Evolutionary conservation across 2,329 filamentous ascomycete species (phyloP), one percentile per base, ranked within the genome.

Genomic region (Paraconiothyrium brasiliense): DNA sequence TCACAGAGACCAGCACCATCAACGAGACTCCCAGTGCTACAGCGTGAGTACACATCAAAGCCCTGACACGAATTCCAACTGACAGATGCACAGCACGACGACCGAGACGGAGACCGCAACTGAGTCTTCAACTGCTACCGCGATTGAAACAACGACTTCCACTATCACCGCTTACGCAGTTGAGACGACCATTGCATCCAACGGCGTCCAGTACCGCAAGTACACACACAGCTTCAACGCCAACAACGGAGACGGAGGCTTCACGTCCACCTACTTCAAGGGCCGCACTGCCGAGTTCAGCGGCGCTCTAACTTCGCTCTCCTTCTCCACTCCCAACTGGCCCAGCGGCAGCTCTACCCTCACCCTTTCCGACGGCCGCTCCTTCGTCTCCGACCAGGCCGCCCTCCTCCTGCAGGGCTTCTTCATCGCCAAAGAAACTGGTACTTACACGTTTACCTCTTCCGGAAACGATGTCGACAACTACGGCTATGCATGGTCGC

Each of bases 371-470:
- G 37, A 41, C 37, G 37, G 37, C 37, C 37, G 37, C 37, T 14
- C 41, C 8, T 44, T 44, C n/a, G 4, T n/a, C 7, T 44, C 41
- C n/a, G 41, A 44, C 41, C 9, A 22, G 16, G 41, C 41, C 20
- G 20, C 37, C 13, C 37, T 44, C 16, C 41, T 44, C n/a, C 16
- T 44, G 16, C 41, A 44, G 20, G 41, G 41, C 4, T 44, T 44
- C n/a, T 44, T 44, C 41, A 44, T 44, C n/a, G 41, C 41, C n/a
- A 44, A 44, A n/a, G 41, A 44, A n/a, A 44, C 41, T 4, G 41
- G 41, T 3, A 20, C 16, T 4, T 22, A 44, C 20, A 22, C 9
- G 16, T 8, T 44, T 5, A 8, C 41, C 3, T 22, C 20, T 4
- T 9, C 16, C 41, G 20, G 16, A 2, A 8, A 10, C n/a, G 41